Base-by-base conservation (phyloP, 2,329 filamentous ascomycete genomes). In the Pyrenophora tritici-repentis region DNA sequence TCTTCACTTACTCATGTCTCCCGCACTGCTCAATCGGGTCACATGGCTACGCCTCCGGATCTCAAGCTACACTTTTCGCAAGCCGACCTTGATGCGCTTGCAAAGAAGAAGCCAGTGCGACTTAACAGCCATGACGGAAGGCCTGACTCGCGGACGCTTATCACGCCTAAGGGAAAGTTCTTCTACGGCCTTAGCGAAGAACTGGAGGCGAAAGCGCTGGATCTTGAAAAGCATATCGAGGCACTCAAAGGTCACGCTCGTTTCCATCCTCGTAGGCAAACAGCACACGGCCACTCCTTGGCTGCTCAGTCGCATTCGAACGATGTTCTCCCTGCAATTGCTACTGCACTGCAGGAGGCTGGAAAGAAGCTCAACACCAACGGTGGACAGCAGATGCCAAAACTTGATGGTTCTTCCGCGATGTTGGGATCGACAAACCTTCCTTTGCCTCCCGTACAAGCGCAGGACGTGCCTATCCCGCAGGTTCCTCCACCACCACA, bases 161-260 rank as follows among this genome's bases (percentile, higher is more conserved):
- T 92, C 44, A 91, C 89, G 0, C 87, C 89, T 0, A 86, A 88
- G 55, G 89, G 89, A 9, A 86, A 90, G 56, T 89, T 88, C 67
- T 79, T 93, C n/a, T 85, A 87, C 58, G 87, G 88, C 50, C 74
- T 94, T 46, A 85, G 81, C 1, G 75, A 81, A 3, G 83, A 87
- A 35, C 86, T 92, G 56, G 89, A 92, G 66, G 79, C 86, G 29
- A 81, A 82, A 4, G 92, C 88, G 59, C 76, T 93, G 9, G 79
- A 84, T 42, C 79, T 93, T 4, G 90, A 93, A 70, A 76, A 79
- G 38, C 60, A 66, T 10, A 71, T 75, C 20, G 68, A 71, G 47
- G 63, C 67, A 40, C 36, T 67, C 2, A 64, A 65, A 39, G 64
- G 67, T 7, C 54, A 58, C 13, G 58, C 65, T 18, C 62, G 65